phyloP scores from a whole-genome alignment of 371 early-diverging fungal species.

The Mucor racemosus region DNA sequence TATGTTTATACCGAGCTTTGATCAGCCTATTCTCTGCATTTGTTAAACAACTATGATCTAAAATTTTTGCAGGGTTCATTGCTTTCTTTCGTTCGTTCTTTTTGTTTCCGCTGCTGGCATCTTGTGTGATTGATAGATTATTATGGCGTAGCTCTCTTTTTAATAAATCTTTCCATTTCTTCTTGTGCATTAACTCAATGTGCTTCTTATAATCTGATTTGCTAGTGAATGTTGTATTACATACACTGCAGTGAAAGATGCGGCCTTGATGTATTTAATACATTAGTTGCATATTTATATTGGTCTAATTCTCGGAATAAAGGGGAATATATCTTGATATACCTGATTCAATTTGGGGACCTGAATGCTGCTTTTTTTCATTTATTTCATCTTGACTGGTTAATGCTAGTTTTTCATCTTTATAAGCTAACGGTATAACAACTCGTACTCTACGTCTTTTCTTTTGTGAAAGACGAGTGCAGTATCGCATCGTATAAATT shows the following conservation, averaged over 20 bases:
- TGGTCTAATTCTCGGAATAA: too few species aligned
- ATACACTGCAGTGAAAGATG: constrained; percentile 7
- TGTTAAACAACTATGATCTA: background rate
- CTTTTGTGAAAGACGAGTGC: background rate
- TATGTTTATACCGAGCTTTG: background rate
- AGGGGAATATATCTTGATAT: background rate
- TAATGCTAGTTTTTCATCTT: background rate
- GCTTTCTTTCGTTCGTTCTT: background rate
- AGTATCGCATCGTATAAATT: background rate
- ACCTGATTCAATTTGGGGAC: background rate
- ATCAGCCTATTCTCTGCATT: background rate
- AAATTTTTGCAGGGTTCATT: background rate
- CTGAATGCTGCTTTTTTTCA: background rate
- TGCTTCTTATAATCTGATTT: background rate
- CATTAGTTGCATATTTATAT: background rate
- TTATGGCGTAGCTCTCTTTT: background rate
- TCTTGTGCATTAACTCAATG: background rate
- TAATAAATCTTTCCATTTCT: background rate
- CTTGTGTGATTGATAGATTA: background rate
- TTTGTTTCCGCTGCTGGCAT: background rate
- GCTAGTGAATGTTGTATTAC: background rate
- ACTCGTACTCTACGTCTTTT: background rate
- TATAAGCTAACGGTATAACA: background rate
- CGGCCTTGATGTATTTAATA: background rate
- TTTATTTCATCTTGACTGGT: background rate